These are phyloP conservation scores for Plasmodium knowlesi DNA, from an alignment of 169 alveolate genomes.

Conservation along the genomic window DNA sequence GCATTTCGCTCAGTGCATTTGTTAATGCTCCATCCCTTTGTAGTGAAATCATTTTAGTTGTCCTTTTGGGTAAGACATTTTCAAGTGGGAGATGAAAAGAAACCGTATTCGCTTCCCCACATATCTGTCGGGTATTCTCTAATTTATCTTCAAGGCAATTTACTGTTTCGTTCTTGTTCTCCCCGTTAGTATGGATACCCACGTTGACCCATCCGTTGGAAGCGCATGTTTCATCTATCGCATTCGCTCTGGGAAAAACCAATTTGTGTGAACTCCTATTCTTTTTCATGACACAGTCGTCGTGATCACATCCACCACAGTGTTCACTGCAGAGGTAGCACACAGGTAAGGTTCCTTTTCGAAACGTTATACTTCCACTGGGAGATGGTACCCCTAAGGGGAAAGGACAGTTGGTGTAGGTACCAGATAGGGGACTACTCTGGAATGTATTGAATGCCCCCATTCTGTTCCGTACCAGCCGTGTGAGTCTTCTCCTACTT, in stretches of 20 bases:
- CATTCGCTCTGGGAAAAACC: not conserved
- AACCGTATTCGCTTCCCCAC: not conserved
- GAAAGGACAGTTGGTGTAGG: not conserved
- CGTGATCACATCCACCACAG: not conserved
- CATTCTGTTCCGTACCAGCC: not conserved
- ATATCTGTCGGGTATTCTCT: not conserved
- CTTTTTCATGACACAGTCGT: not conserved
- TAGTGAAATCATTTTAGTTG: not conserved
- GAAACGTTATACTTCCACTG: not conserved
- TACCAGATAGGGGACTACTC: not conserved
- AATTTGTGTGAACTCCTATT: not conserved
- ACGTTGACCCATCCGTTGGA: not conserved
- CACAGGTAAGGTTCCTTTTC: not conserved
- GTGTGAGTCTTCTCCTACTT: conserved; percentile 4
- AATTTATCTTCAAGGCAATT: not conserved
- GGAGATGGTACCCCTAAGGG: not conserved
- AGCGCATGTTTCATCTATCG: not conserved
- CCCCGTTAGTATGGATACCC: not conserved
- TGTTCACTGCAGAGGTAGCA: not conserved
- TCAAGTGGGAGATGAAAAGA: not conserved
- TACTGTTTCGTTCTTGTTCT: not conserved
- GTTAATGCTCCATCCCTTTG: not conserved
- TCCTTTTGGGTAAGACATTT: not conserved
- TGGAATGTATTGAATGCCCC: not conserved
- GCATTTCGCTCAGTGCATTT: not conserved